Conservation (phyloP, 805 yeast genomes). For the Cyberlindnera bimundalis region DNA sequence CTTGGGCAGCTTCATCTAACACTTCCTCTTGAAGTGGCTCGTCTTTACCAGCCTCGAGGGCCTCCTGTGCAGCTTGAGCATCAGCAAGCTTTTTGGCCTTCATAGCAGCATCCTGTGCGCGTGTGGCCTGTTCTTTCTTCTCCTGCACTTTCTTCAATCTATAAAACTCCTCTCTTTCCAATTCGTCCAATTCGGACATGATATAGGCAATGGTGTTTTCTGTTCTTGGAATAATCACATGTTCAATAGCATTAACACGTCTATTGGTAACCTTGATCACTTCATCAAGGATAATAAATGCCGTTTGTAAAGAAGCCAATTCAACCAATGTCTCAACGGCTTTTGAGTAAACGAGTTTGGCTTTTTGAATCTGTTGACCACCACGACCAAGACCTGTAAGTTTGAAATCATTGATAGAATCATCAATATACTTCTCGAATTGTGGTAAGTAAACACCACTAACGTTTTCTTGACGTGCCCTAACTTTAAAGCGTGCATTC, state of each 20-base stretch:
- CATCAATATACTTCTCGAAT: constrained; percentile 81
- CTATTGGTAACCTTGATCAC: constrained; percentile 97
- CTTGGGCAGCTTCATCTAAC: constrained; percentile 20
- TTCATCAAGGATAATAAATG: constrained; percentile 93
- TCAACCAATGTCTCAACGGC: constrained; percentile 98
- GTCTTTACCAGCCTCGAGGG: constrained; percentile 6
- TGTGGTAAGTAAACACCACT: constrained; percentile 94
- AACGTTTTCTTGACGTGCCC: constrained; percentile 92
- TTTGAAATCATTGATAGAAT: constrained; percentile 87
- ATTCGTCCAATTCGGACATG: constrained; percentile 93
- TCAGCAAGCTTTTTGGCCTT: constrained; percentile 28
- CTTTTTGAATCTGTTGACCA: constrained; percentile 96
- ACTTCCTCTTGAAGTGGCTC: constrained; percentile 9
- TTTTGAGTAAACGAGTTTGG: constrained; percentile 86
- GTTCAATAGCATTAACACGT: constrained; percentile 98
- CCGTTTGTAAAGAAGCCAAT: constrained; percentile 93
- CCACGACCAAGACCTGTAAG: constrained; percentile 97
- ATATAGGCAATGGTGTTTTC: constrained; percentile 91
- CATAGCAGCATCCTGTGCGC: constrained; percentile 29
- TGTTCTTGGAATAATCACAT: constrained; percentile 95
- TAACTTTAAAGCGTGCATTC: constrained; percentile 84
- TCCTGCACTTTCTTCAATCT: constrained; percentile 80
- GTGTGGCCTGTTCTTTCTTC: constrained; percentile 29
- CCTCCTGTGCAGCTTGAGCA: constrained; percentile 22
- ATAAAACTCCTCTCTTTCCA: constrained; percentile 97